Evolutionary conservation across 2,329 filamentous ascomycete genomes (phyloP).

Genomic region (Parastagonospora avenae): DNA sequence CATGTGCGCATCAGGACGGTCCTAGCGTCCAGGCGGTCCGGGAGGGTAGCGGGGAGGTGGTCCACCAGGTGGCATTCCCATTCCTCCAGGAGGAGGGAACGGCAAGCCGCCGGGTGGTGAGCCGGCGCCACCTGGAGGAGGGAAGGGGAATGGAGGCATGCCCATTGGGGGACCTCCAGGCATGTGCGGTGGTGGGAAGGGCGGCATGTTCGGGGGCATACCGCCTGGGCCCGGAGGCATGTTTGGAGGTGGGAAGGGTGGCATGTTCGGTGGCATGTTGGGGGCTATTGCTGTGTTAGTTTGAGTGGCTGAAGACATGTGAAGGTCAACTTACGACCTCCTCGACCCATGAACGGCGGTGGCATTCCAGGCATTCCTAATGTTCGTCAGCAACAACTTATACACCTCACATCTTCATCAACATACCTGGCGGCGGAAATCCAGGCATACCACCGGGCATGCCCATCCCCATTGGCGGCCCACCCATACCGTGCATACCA

Average conservation of each 20-base stretch:
- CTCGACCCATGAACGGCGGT: conserved; percentile 50
- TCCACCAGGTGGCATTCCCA: conserved; percentile 33
- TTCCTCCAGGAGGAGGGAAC: conserved; percentile 45
- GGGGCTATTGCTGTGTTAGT: conserved; percentile 13
- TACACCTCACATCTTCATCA: neutral
- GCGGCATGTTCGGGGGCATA: conserved; percentile 41
- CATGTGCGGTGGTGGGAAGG: conserved; percentile 47
- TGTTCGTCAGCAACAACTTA: conserved; percentile 8
- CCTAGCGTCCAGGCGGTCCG: conserved; percentile 34
- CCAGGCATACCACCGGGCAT: conserved; percentile 11
- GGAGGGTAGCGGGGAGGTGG: conserved; percentile 31
- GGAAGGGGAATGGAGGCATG: conserved; percentile 40
- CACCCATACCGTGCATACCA: conserved; percentile 19
- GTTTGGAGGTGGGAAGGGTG: conserved; percentile 38
- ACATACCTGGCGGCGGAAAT: conserved; percentile 26
- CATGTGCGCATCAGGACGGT: conserved; percentile 11
- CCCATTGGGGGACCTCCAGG: conserved; percentile 24
- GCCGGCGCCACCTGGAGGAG: conserved; percentile 28
- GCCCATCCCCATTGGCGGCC: conserved; percentile 22
- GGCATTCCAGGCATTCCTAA: conserved; percentile 44
- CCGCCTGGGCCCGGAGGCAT: conserved; percentile 42
- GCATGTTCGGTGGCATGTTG: conserved; percentile 40
- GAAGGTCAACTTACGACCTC: conserved; percentile 40
- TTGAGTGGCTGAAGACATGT: neutral
- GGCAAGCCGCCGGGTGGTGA: conserved; percentile 43